phyloP scores from a whole-genome alignment of 1,139 yeast genomes.

The Blastobotrys malaysiensis region DNA sequence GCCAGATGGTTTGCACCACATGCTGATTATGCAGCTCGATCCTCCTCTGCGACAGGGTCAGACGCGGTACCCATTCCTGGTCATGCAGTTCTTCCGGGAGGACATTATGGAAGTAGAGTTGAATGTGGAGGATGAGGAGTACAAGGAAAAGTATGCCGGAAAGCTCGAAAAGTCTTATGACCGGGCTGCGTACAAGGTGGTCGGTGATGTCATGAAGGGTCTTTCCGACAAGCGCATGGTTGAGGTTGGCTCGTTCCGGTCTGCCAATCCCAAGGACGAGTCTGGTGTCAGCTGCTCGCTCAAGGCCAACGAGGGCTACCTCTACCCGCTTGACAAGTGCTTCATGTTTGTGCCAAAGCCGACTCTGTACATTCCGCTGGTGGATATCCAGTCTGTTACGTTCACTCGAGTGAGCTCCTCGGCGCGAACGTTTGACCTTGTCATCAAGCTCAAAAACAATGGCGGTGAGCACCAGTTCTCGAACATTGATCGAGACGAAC shows the following conservation, averaged over 20 bases:
- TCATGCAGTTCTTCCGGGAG: conserved; percentile 79
- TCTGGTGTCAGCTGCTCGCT: conserved; percentile 89
- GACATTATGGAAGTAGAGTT: conserved; percentile 91
- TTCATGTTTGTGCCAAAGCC: conserved; percentile 91
- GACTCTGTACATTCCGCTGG: conserved; percentile 81
- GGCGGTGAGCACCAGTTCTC: conserved; percentile 78
- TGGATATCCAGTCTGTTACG: conserved; percentile 69
- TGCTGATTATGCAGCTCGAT: conserved; percentile 82
- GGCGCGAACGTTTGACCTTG: conserved; percentile 87
- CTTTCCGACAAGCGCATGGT: conserved; percentile 80
- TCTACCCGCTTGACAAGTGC: conserved; percentile 87
- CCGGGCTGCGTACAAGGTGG: conserved; percentile 76
- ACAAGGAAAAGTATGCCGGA: conserved; percentile 67
- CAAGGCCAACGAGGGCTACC: conserved; percentile 91
- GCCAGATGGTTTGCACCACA: conserved; percentile 88
- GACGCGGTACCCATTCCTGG: conserved; percentile 89
- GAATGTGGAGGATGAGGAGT: conserved; percentile 79
- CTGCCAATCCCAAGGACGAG: conserved; percentile 44
- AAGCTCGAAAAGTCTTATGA: conserved; percentile 73
- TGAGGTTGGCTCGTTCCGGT: conserved; percentile 79
- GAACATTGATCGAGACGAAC: conserved; percentile 87
- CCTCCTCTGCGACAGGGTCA: conserved; percentile 96
- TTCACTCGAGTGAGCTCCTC: conserved; percentile 88
- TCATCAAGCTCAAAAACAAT: conserved; percentile 62
- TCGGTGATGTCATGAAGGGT: conserved; percentile 87